Evolutionary conservation across 805 yeast genomes (phyloP).

Genomic region (Yarrowia sp.): DNA sequence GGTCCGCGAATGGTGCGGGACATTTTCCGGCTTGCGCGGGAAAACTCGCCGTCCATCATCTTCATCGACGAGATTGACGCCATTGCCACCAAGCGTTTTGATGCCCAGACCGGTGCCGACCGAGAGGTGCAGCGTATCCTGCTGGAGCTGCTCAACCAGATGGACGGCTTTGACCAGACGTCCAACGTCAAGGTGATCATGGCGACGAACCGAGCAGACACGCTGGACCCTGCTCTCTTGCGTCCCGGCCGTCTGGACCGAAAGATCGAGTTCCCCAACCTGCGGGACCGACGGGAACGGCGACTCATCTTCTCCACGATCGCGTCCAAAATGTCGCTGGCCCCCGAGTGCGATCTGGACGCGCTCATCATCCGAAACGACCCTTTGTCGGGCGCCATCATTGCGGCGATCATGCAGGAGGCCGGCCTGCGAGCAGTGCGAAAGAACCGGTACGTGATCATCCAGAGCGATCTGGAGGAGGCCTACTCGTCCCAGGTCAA

Average conservation of each 20-base stretch:
- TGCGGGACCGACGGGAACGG: constrained; percentile 97
- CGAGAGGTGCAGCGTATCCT: constrained; percentile 98
- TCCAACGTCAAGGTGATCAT: constrained; percentile 96
- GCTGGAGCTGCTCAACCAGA: constrained; percentile 93
- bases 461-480: constrained; percentile 96
- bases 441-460: constrained; percentile 94
- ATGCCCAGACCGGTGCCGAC: constrained; percentile 99
- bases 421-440: constrained; percentile 99
- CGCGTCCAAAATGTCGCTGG: constrained; percentile 96
- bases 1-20: constrained; percentile 99
- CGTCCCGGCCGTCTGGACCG: constrained; percentile 99
- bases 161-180: constrained; percentile 98
- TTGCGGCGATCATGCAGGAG: constrained; percentile 99
- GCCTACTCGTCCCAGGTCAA: constrained; percentile 97
- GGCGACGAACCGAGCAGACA: constrained; percentile 99
- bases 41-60: constrained; percentile 94
- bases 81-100: constrained; percentile 97
- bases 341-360: constrained; percentile 97
- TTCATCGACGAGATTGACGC: constrained; percentile 99
- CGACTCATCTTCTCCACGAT: constrained; percentile 94
- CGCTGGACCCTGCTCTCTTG: constrained; percentile 95
- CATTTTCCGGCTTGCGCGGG: constrained; percentile 95
- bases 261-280: constrained; percentile 95
- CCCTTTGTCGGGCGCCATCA: constrained; percentile 93
- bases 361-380: constrained; percentile 94